These are phyloP conservation scores for Colletotrichum magnum DNA, from an alignment of 2,329 filamentous ascomycete genomes.

Conservation along the genomic window DNA sequence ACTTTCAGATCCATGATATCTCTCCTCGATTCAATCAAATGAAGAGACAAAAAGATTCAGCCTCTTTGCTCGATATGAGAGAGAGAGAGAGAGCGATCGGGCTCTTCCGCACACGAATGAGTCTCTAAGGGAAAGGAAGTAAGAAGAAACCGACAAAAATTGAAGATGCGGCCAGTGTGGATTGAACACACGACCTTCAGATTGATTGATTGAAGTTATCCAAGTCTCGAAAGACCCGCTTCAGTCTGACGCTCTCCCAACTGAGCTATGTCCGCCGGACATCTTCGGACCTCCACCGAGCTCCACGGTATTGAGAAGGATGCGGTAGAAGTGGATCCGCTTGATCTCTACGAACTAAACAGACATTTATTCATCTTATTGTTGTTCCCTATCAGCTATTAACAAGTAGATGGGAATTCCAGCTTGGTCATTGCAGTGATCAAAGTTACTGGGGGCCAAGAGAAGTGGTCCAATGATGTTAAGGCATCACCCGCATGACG, in stretches of 20 bases:
- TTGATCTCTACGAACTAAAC: background rate
- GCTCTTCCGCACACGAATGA: too few relatives aligned
- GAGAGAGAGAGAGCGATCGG: too few relatives aligned
- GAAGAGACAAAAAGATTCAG: background rate
- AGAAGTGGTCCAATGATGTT: too few relatives aligned
- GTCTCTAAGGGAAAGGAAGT: too few relatives aligned
- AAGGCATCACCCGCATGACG: too few relatives aligned
- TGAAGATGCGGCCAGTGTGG: constrained; percentile 20
- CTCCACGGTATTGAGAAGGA: background rate
- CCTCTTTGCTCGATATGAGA: background rate
- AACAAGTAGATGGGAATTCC: too few relatives aligned
- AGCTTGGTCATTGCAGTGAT: too few relatives aligned
- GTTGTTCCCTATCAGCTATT: too few relatives aligned
- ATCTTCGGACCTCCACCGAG: background rate
- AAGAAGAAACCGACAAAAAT: background rate
- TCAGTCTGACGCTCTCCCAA: constrained; percentile 31
- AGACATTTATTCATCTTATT: background rate
- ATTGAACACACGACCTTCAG: constrained; percentile 30
- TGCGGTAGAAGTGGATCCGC: background rate
- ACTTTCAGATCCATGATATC: too few relatives aligned
- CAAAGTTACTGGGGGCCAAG: too few relatives aligned
- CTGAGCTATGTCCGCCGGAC: constrained; percentile 22
- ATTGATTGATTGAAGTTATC: constrained; percentile 20
- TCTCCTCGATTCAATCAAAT: background rate
- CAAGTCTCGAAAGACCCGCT: background rate